Conservation (phyloP, 352 stramenopile species). For the Globisporangium recalcitrans region DNA sequence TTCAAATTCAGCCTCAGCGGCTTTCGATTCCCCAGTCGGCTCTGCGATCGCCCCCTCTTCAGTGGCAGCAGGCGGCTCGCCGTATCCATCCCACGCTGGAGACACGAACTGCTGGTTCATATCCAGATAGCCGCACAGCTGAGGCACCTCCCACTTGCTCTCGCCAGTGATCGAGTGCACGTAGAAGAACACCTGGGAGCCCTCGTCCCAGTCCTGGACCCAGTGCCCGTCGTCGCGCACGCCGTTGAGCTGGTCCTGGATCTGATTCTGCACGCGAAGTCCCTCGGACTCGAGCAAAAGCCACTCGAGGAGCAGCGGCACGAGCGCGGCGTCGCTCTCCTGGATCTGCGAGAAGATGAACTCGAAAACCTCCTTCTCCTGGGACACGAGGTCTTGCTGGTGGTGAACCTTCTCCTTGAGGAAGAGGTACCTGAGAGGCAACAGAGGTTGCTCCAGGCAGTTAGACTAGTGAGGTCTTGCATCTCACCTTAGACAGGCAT, state of each 20-base stretch:
- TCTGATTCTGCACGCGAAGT: slow-evolving; percentile 50
- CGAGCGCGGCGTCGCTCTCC: slow-evolving; percentile 44
- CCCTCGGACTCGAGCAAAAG: slow-evolving; percentile 68
- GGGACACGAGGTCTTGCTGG: slow-evolving; percentile 58
- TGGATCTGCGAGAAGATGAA: slow-evolving; percentile 63
- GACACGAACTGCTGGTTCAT: slow-evolving; percentile 50
- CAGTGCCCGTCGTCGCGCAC: slow-evolving; percentile 45
- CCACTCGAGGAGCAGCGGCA: slow-evolving; percentile 73
- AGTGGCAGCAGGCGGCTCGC: neutral
- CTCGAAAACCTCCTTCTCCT: slow-evolving; percentile 56
- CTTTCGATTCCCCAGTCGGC: neutral
- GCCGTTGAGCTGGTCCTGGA: slow-evolving; percentile 51
- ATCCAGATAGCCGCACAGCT: slow-evolving; percentile 48
- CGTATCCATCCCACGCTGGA: slow-evolving; percentile 16
- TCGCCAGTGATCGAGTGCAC: slow-evolving; percentile 47
- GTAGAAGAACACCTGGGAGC: slow-evolving; percentile 57
- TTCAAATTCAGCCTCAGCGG: neutral
- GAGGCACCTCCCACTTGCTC: slow-evolving; percentile 57
- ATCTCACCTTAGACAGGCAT: neutral
- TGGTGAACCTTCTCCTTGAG: slow-evolving; percentile 81
- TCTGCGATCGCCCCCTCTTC: neutral
- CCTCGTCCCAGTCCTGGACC: slow-evolving; percentile 64
- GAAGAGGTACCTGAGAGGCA: slow-evolving; percentile 50
- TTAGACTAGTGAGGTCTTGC: too few species aligned
- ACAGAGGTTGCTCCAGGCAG: too few species aligned